Base-by-base conservation (phyloP, 2,329 filamentous ascomycete genomes). In the Xylogone sp. region DNA sequence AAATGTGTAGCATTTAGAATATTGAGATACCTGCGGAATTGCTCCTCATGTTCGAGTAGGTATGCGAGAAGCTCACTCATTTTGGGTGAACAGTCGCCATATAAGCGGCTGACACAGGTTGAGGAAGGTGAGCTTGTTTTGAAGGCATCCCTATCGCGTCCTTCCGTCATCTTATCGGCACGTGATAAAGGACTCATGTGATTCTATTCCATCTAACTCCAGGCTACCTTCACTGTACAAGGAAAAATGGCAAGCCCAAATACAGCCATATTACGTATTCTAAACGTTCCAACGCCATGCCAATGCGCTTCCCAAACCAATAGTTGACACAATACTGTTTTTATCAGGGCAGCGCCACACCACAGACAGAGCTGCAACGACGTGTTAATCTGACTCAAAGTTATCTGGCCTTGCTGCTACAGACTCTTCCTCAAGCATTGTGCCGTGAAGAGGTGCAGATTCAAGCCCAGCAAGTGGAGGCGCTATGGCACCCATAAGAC, bases 61-160 rank as follows among this genome's bases (percentile, higher is more conserved):
- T 81, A 92, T 48, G 83, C 76, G 44, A 90, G 75, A 51, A 93
- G 82, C 63, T 87, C 82, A 61, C 78, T 78, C 84, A 86, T 87
- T 57, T 56, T 73, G 61, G 44, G 44, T 44, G 34, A 42, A n/a
- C 10, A 20, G 34, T 24, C 34, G n/a, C 34, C 34, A 9, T 53
- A 16, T 21, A 43, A 21, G 20, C 19, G 19, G n/a, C 45, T 43
- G 42, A 18, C 21, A 29, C 20, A 39, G 39, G 10, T 27, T 29
- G 31, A 42, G 16, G 10, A 48, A 7, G 27, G 42, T 29, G 10
- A 22, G 47, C 42, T 56, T 45, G 18, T 53, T 53, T 47, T 54
- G 58, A 48, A 52, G 21, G n/a, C 18, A 12, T 44, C 29, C 48
- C 3, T 58, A 58, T 56, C 56, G 19, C 18, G 12, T 48, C 10